Evolutionary conservation across 2,329 filamentous ascomycete species (phyloP), one percentile per base, ranked within the genome.

Genomic region (Penicillium sclerotiorum): DNA sequence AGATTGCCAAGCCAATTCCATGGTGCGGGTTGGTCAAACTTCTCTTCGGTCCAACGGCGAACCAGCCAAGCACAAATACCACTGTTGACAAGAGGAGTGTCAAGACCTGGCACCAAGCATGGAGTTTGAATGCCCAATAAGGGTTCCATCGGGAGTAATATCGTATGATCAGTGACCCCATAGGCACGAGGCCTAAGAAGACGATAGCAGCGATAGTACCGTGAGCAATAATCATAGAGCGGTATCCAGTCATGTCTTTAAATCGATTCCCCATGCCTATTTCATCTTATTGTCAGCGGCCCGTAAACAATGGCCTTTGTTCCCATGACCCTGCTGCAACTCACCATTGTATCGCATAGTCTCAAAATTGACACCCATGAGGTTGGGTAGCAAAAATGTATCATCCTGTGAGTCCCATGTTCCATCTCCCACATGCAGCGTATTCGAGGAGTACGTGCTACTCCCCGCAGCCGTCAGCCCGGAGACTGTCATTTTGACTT

Each of bases 191-290:
- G 41, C 77, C 75, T 32, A 86, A 75, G 65, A 87, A 87, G 17
- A 80, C 80, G 50, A 86, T 79, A 6, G 80, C 77, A 17, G 78
- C 84, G 41, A 86, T 72, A 28, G 84, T 75, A 17, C 80, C 84
- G 62, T 87, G 84, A 5, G 78, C 83, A 46, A 74, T 72, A 54
- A 87, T 80, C 46, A 86, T 71, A 12, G 69, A 70, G 60, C 82
- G 79, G 66, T 87, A 87, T 48, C 80, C 75, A 9, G 74, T 68
- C 72, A 85, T 77, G 49, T 80, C 76, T 55, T 77, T 75, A 65
- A 87, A 87, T 49, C 84, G 79, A 63, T 86, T 86, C 40, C 82
- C 83, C 84, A 87, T 87, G 56, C 84, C 82, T 85, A 25, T 41
- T 5, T 20, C 11, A 22, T 2, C 18, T 23, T 4, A 21, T 15